These are phyloP conservation scores for Candida anglica DNA, from an alignment of 805 yeast species.

Conservation along the genomic window DNA sequence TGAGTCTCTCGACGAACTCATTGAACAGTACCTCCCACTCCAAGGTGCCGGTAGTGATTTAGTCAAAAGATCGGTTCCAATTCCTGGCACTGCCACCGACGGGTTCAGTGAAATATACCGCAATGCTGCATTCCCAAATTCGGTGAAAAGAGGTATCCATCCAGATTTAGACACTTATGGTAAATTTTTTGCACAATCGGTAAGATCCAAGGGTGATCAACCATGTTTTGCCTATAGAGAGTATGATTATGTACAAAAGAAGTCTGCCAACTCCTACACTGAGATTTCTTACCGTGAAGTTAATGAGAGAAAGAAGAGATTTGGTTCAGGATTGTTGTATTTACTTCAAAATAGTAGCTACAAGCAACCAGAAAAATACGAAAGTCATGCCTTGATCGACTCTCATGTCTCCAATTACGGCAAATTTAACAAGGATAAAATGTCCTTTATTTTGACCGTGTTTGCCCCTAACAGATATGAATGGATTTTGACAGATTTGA, in stretches of 20 bases:
- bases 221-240: constrained; percentile 37
- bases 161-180: constrained; percentile 37
- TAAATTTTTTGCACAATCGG: constrained; percentile 26
- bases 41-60: background rate
- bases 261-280: constrained; percentile 31
- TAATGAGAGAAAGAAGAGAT: constrained; percentile 36
- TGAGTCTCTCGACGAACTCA: constrained; percentile 1
- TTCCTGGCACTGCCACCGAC: constrained; percentile 13
- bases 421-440: constrained; percentile 18
- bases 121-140: constrained; percentile 18
- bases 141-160: constrained; percentile 20
- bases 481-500: constrained; percentile 8
- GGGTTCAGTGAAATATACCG: constrained; percentile 30
- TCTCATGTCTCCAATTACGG: constrained; percentile 22
- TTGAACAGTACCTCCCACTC: constrained; percentile 6
- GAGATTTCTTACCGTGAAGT: constrained; percentile 41
- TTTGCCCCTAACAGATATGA: constrained; percentile 17
- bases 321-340: constrained; percentile 50
- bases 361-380: constrained; percentile 12
- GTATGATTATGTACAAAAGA: constrained; percentile 28
- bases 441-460: constrained; percentile 11
- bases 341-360: constrained; percentile 29
- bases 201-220: constrained; percentile 14
- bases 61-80: constrained; percentile 4
- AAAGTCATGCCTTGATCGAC: constrained; percentile 24